Evolutionary conservation across 2,329 filamentous ascomycete species (phyloP).

Genomic region (Colletotrichum gloeosporioides): DNA sequence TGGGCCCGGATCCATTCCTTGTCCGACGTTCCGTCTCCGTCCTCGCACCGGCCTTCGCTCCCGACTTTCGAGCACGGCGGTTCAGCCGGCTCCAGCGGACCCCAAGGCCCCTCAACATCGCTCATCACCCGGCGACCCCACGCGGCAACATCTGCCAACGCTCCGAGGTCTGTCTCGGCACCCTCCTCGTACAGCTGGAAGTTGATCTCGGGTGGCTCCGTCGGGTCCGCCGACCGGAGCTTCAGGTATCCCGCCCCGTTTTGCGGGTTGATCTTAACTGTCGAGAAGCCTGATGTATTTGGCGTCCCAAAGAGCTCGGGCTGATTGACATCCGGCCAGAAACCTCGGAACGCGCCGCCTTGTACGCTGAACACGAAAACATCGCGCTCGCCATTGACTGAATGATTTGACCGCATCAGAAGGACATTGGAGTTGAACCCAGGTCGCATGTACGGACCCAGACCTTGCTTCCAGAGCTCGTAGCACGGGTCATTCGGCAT

Average conservation of each 20-base stretch:
- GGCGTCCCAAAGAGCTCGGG: neutral
- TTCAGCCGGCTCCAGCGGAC: constrained; percentile 22
- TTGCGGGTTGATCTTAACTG: constrained; percentile 35
- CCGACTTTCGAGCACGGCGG: constrained; percentile 17
- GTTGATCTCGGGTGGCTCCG: constrained; percentile 66
- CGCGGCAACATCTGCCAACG: constrained; percentile 32
- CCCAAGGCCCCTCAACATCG: neutral
- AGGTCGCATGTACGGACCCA: constrained; percentile 31
- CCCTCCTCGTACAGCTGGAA: constrained; percentile 62
- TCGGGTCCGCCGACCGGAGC: constrained; percentile 64
- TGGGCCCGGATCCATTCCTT: constrained; percentile 43
- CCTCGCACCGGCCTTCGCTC: constrained; percentile 23
- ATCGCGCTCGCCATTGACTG: constrained; percentile 50
- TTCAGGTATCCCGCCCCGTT: constrained; percentile 68
- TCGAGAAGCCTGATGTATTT: neutral
- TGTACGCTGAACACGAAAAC: constrained; percentile 59
- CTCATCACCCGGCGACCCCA: constrained; percentile 22
- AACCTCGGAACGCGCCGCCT: constrained; percentile 48
- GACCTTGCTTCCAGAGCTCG: constrained; percentile 34
- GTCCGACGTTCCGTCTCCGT: constrained; percentile 40
- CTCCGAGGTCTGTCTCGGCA: constrained; percentile 48
- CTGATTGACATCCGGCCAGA: constrained; percentile 5
- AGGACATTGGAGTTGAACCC: neutral
- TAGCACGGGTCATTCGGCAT: constrained; percentile 41
- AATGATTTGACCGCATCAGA: constrained; percentile 2